Evolutionary conservation across 2,329 filamentous ascomycete species (phyloP), one percentile per base, ranked within the genome.

Genomic region (Colletotrichum scovillei): DNA sequence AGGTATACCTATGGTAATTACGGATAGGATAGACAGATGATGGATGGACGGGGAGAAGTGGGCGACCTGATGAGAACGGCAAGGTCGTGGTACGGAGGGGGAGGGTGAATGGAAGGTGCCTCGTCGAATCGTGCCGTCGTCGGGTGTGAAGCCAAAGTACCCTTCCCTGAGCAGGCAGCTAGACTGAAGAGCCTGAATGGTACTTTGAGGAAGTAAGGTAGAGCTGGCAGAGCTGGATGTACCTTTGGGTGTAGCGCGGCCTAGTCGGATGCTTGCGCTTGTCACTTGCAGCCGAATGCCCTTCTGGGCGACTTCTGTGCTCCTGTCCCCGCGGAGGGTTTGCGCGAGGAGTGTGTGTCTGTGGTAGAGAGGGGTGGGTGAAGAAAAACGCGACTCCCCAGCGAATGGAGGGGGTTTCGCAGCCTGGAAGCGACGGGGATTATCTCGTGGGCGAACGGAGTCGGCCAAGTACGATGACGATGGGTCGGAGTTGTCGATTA

Each of bases 21-120:
- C 63, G 58, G 58, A 42, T 42, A 42, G 38, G 38, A 42, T 42
- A 46, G 58, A 30, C n/a, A 22, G 42, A 30, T 73, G 70, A 73
- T 69, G 70, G 67, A 65, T 73, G 71, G 71, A 66, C 67, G 71
- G 67, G 63, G 62, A 67, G 38, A 73, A 65, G 67, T 72, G 71
- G 71, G 71, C 57, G 71, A 71, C 67, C 16, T n/a, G 42, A 49
- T 72, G 71, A 62, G 67, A 62, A 73, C 71, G 71, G 67, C 46
- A 73, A 72, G 49, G 49, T 49, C 60, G 28, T 49, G 42, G 70
- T 22, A 28, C 8, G 63, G 28, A 55, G 56, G 58, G 26, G 68
- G 56, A 55, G 38, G 58, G 30, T 62, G 64, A 57, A 22, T 68
- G 35, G 57, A 53, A 57, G 53, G 35, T 32, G 35, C 30, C 26